A percentile compares a stretch with the other conserved stretches of the same genome.
Conservation (phyloP, 2,329 filamentous ascomycete species). For the Neonectria hederae region DNA sequence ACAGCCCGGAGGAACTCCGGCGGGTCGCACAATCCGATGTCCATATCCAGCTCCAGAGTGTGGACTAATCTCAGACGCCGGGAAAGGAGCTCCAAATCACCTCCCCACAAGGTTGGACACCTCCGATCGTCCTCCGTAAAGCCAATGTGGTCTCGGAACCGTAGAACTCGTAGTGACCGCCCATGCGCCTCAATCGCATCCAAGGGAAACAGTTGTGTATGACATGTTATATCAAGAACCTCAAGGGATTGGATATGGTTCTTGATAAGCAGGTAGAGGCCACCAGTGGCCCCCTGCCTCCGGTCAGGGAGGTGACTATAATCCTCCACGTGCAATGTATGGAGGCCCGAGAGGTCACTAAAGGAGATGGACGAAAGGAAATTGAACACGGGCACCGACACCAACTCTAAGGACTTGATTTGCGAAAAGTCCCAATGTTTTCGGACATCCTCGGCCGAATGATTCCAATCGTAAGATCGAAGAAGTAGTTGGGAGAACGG, state of each 20-base stretch:
- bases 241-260: constrained; percentile 50
- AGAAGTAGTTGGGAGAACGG: constrained; percentile 53
- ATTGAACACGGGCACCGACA: constrained; percentile 55
- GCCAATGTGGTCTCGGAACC: constrained; percentile 57
- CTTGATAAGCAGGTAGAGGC: constrained; percentile 51
- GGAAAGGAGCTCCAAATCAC: constrained; percentile 49
- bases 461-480: constrained; percentile 61
- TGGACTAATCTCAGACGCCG: constrained; percentile 45
- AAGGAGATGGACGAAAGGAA: constrained; percentile 56
- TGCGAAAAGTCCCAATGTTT: constrained; percentile 58
- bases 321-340: constrained; percentile 55
- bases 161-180: constrained; percentile 49
- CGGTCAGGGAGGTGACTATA: constrained; percentile 52
- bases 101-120: constrained; percentile 53
- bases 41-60: constrained; percentile 59
- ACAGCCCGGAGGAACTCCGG: constrained; percentile 51
- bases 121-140: constrained; percentile 54
- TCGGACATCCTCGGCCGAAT: constrained; percentile 49
- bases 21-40: constrained; percentile 49
- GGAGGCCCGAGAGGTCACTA: constrained; percentile 48
- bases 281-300: constrained; percentile 51
- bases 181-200: constrained; percentile 53
- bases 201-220: constrained; percentile 52
- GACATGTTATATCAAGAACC: constrained; percentile 53
- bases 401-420: constrained; percentile 53